Evolutionary conservation across 169 alveolate species (phyloP).

Genomic region (Cryptosporidium felis): DNA sequence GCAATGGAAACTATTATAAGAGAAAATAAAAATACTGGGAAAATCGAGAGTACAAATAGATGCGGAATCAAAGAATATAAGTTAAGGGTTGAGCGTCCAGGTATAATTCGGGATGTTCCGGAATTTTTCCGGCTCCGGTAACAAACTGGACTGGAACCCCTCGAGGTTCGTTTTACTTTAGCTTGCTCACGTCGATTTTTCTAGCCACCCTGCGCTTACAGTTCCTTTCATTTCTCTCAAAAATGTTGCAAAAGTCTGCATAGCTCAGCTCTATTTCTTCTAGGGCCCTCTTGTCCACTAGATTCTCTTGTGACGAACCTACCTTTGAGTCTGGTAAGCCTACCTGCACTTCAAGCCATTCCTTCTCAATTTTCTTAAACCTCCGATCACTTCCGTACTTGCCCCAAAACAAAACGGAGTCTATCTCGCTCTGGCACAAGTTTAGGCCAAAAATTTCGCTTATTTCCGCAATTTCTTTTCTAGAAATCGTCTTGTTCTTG

Average conservation of each 20-base stretch:
- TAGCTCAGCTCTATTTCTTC: neutral
- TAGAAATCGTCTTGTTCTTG: neutral
- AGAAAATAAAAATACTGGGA: no score
- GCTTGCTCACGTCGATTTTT: slow-evolving; percentile 17
- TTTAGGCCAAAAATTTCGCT: neutral
- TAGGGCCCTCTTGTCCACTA: neutral
- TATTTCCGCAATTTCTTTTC: neutral
- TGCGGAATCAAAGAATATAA: no score
- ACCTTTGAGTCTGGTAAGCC: neutral
- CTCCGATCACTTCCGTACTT: neutral
- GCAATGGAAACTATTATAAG: slow-evolving; percentile 15
- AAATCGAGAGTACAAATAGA: no score
- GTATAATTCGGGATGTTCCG: no score
- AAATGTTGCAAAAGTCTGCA: slow-evolving; percentile 12
- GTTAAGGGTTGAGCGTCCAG: no score
- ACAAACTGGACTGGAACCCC: no score
- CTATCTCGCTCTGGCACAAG: slow-evolving; percentile 1
- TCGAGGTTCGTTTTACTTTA: neutral
- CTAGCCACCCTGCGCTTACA: slow-evolving; percentile 12
- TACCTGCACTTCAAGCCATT: neutral
- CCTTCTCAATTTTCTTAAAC: neutral
- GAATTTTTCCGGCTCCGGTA: no score
- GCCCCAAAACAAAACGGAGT: slow-evolving; percentile 27
- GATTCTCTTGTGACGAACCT: neutral
- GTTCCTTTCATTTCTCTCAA: slow-evolving; percentile 22